Base-by-base conservation (phyloP, 2,329 filamentous ascomycete genomes). In the Didymella exigua region DNA sequence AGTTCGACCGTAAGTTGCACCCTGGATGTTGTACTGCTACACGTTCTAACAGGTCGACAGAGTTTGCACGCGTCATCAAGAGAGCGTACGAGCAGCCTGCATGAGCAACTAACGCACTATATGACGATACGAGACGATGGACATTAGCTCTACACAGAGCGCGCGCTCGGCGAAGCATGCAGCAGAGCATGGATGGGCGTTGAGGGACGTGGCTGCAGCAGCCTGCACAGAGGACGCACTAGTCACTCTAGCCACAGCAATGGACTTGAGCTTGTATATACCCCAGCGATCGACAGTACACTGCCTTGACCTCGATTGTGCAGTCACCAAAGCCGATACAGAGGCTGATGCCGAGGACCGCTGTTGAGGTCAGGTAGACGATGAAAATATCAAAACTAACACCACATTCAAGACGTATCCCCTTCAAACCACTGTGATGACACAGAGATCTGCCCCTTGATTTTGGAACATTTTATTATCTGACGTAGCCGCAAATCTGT, bases 1-100 rank as follows among this genome's bases (percentile, higher is more conserved):
- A 89, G 77, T 88, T 96, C 56, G 90, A 95, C 66, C 91, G 79
- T 81, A 73, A 76, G 79, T 76, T 50, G 19, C 26, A 9, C 5
- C 29, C 19, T 6, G 1, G 0, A 16, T 19, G 5, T 9, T 4
- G 9, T 11, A 3, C 14, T 30, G 10, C 11, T 29, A 29, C 27
- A 13, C 13, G 10, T 24, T 29, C 65, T 72, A 61, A 70, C 49
- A 21, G 8, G 13, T 23, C 6, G 3, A 23, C 54, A 74, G 71
- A 74, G 62, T 74, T 74, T 45, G 58, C 71, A 42, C 66, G 72
- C 53, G 66, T 74, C 33, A 68, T 74, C 59, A 70, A 67, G 64
- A 66, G 72, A 59, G 70, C 72, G 21, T 74, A 71, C 55, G 72
- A 74, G 49, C 72, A 74, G 59, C 72, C 72, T 45, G 72, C 72